Evolutionary conservation across 208 protist genomes (phyloP).

Genomic region (Trypanosomatidae sp.): DNA sequence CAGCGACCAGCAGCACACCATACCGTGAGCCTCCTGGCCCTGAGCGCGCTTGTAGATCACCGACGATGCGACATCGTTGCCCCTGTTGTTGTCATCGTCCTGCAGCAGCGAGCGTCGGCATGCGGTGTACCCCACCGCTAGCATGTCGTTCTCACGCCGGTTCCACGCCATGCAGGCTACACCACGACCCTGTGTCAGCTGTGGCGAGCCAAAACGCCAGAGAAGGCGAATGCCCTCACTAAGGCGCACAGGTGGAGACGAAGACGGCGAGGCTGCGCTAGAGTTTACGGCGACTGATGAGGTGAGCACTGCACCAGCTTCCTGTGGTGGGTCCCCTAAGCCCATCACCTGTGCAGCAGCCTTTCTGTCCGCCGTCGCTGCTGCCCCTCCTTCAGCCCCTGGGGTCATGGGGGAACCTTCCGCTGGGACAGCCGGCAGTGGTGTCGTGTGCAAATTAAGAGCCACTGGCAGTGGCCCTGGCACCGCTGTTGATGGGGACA

Average conservation of each 20-base stretch:
- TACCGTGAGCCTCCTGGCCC: slow-evolving; percentile 47
- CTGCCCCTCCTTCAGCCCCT: not conserved
- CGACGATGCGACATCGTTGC: not conserved
- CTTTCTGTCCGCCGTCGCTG: not conserved
- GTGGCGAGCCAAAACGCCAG: slow-evolving; percentile 84
- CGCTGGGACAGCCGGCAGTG: slow-evolving; percentile 8
- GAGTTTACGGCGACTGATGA: not conserved
- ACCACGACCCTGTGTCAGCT: slow-evolving; percentile 63
- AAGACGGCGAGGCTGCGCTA: not conserved
- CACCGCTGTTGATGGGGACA: not conserved
- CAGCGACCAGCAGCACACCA: slow-evolving; percentile 97
- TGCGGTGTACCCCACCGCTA: slow-evolving; percentile 50
- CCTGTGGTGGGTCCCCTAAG: not conserved
- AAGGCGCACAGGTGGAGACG: slow-evolving; percentile 22
- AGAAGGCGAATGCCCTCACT: slow-evolving; percentile 66
- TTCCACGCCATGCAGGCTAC: slow-evolving; percentile 95
- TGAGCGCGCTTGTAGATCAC: slow-evolving; percentile 14
- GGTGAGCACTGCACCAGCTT: not conserved
- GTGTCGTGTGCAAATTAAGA: not conserved
- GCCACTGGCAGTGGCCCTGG: slow-evolving; percentile 5
- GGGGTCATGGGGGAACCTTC: not conserved
- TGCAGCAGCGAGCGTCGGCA: slow-evolving; percentile 12
- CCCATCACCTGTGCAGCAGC: not conserved
- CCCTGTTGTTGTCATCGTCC: not conserved
- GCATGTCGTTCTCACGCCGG: slow-evolving; percentile 83